Base-by-base conservation (phyloP, 106 monocot species). In the Apostasia shenzhenica region DNA sequence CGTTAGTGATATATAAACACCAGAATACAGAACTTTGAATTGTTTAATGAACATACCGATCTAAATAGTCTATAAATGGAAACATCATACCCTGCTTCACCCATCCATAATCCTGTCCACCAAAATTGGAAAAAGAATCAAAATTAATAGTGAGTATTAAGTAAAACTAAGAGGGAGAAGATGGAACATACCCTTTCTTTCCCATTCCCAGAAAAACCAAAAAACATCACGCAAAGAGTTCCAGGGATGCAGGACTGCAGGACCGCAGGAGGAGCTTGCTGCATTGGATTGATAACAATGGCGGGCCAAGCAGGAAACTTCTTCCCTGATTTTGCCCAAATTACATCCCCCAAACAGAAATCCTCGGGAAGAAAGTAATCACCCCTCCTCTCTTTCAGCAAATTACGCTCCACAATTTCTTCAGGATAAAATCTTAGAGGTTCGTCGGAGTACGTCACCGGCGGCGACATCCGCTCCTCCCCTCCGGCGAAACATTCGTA, bases 31-130 rank as follows among this genome's bases (percentile, higher is more conserved):
- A 55, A 56, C 8, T 57, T 57, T 48, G n/a, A 65, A 52, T 54
- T 56, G 42, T 54, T 62, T 39, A 14, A 26, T 45, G 13, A 13
- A 70, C 67, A 26, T 14, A 92, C 99, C 93, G 87, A 71, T 93
- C 99, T 14, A 93, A n/a, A 76, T 90, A 76, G 11, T 93, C 93
- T 47, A 85, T 66, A 73, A 99, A 99, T 3, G 99, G 93, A 85
- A 81, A 93, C 2, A 93, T 77, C 82, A 79, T 87, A 14, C 90
- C 99, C 54, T 87, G 87, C 67, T 85, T 90, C 72, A 93, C 87
- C 99, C 99, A 99, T 70, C 86, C 87, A 82, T 99, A 99, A 8
- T 88, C 99, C 97, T 99, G 80, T 37, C 59, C 77, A 72, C 9
- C 55, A 67, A 26, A 26, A 26, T 26, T 26, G 26, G 26, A 6